Evolutionary conservation across 257 asterid species (phyloP), one percentile per base, ranked within the genome.

Genomic region (Ajuga chamaepitys): DNA sequence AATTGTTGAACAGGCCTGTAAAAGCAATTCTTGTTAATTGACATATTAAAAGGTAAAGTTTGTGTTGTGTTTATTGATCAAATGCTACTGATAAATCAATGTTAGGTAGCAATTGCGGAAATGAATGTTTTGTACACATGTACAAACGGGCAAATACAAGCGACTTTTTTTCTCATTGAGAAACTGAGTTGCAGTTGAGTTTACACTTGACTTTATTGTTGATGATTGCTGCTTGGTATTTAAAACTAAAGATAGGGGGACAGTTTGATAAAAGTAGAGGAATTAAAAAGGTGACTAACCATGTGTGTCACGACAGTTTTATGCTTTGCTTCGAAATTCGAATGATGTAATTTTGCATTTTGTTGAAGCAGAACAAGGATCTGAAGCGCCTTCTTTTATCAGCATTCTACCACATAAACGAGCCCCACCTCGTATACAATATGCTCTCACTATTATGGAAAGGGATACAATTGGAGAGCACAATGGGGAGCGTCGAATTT

Each of bases 371-470:
- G 97, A 68, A 87, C 86, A 85, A 75, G 82, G 96, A 92, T 70
- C 59, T 85, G 71, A 89, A 80, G 85, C 93, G 98, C 13, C 77
- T 92, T 54, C 34, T 87, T 68, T 75, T 89, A 60, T 89, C 98
- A 2, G 75, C 96, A 30, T 87, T 92, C 77, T 89, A 87, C 75
- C 98, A 93, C 77, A 74, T 84, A 47, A 79, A 77, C 12, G 98
- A 89, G 58, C 75, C 96, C 46, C 98, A 89, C 74, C 89, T 89
- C 30, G 85, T 89, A 4, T 93, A 89, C 89, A 93, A 93, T 21
- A 92, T 92, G 97, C 56, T 87, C 17, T 92, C 98, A 25, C 94
- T 92, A 11, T 57, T 92, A 67, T 93, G 98, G 98, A 93, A 93
- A 66, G 98, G 98, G 62, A 84, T 82, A 68, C 95, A 80, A 26